Conservation (phyloP, 2,329 filamentous ascomycete genomes). For the Blastomyces emzantsi region DNA sequence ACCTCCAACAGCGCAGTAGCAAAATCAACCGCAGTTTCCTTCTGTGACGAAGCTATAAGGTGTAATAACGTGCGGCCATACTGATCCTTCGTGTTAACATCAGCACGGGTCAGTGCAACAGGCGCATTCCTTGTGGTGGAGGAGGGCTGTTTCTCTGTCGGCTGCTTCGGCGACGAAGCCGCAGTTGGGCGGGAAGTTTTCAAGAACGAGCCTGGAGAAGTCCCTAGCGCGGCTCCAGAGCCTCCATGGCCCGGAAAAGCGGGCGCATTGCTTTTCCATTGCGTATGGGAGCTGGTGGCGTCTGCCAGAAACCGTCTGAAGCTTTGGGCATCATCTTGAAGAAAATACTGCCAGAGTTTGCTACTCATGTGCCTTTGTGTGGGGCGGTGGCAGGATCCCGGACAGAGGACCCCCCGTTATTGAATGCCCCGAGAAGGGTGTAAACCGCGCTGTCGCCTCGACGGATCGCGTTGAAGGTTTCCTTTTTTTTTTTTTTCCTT, state of each 20-base stretch:
- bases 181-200: constrained; percentile 40
- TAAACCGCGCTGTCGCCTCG: constrained; percentile 85
- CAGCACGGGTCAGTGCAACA: constrained; percentile 46
- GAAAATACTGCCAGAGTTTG: constrained; percentile 91
- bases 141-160: constrained; percentile 29
- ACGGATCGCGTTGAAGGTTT: constrained; percentile 64
- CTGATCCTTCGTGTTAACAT: constrained; percentile 78
- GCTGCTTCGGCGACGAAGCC: constrained; percentile 40
- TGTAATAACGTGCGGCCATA: constrained; percentile 75
- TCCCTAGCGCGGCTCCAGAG: constrained; percentile 22
- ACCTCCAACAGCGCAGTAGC: constrained; percentile 72
- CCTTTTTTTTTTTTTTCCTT: constrained; percentile 45
- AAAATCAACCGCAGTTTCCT: constrained; percentile 61
- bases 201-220: constrained; percentile 32
- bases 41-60: constrained; percentile 68
- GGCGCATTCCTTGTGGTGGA: constrained; percentile 17
- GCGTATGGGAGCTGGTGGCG: constrained; percentile 42
- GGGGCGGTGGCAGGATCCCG: constrained; percentile 3
- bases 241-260: constrained; percentile 20
- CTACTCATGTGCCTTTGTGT: constrained; percentile 70
- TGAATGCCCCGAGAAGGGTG: constrained; percentile 11
- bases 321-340: constrained; percentile 93
- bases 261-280: constrained; percentile 20
- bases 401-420: constrained; percentile 2
- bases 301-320: constrained; percentile 83